A percentile compares a stretch with the other conserved stretches of the same genome.
phyloP scores from a whole-genome alignment of 768 basidiomycete species.

The Phlegmacium glaucopus region DNA sequence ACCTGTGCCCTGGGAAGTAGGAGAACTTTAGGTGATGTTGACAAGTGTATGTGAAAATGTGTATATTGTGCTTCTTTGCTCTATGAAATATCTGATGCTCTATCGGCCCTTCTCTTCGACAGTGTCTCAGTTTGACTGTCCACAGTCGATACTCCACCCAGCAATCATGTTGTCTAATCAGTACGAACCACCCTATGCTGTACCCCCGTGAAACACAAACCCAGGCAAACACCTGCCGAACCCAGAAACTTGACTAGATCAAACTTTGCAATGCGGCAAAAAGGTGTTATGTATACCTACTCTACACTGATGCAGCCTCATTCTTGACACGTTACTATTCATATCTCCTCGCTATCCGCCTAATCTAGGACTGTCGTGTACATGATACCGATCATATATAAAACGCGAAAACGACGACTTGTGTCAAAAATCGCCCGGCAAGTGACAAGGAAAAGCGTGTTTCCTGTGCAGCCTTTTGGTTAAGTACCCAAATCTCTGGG shows the following conservation, averaged over 20 bases:
- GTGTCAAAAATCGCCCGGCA: slow-evolving; percentile 17
- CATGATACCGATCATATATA: slow-evolving; percentile 29
- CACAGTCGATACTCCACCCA: too few relatives aligned
- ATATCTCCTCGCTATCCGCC: slow-evolving; percentile 7
- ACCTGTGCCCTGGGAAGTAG: slow-evolving; percentile 78
- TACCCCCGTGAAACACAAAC: too few relatives aligned
- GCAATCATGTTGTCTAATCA: too few relatives aligned
- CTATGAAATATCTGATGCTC: slow-evolving; percentile 11
- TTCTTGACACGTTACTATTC: slow-evolving; percentile 15
- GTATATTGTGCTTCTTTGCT: slow-evolving; percentile 18
- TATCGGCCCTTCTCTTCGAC: slow-evolving; percentile 7
- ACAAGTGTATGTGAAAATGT: slow-evolving; percentile 17
- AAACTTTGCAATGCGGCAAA: slow-evolving; percentile 9
- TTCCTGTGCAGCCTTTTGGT: slow-evolving; percentile 35
- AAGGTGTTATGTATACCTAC: slow-evolving; percentile 6
- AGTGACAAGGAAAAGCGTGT: slow-evolving; percentile 34
- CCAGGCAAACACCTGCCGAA: not conserved
- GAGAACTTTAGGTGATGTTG: slow-evolving; percentile 50
- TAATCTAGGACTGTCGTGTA: slow-evolving; percentile 20
- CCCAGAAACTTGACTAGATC: not conserved
- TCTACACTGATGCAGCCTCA: slow-evolving; percentile 21
- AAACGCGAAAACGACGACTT: slow-evolving; percentile 18
- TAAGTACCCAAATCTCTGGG: slow-evolving; percentile 34
- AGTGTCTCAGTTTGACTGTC: not conserved
- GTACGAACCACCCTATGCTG: too few relatives aligned